Base-by-base conservation (phyloP, 1,139 yeast genomes). In the Candida labiduridarum region DNA sequence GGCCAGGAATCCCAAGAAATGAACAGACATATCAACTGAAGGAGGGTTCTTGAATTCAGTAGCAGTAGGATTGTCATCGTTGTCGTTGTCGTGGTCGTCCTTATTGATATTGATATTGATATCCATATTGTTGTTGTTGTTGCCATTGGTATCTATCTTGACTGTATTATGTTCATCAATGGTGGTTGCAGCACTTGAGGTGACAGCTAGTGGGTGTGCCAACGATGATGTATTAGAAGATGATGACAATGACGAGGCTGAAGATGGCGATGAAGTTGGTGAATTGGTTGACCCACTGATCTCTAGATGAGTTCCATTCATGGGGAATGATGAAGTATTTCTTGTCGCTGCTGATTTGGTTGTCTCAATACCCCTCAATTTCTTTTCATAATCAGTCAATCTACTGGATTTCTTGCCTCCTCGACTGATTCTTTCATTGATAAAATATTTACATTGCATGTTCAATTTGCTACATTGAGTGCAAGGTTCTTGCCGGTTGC, bases 401-500 rank as follows among this genome's bases (percentile, higher is more conserved):
- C 64, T 49, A 10, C 66, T 51, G 14, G 60, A 53, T 41, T 67
- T 68, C 52, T 69, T 76, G 8, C 80, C 75, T 15, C 84, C 83
- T 52, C 83, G 65, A 42, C 82, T 77, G 12, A 74, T 66, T 46
- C 85, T 65, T 57, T 82, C 84, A 59, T 83, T 83, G 48, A 78
- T 75, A 55, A 81, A 83, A 60, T 82, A 83, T 55, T 75, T 75
- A 64, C 87, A 83, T 38, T 71, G 71, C 27, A 72, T 56, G 2
- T 71, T 72, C 19, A 71, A 52, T 51, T 72, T 74, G 56, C 74
- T 64, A 62, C 87, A 83, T 61, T 79, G 80, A 50, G 67, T 67
- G 58, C 87, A 83, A 8, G 80, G 80, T 27, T 66, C 71, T 12
- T 69, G 78, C 51, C 87, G 67, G 2, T 83, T 76, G 59, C 87